Conservation (phyloP, 345 rosid genomes). For the Acer negundo region DNA sequence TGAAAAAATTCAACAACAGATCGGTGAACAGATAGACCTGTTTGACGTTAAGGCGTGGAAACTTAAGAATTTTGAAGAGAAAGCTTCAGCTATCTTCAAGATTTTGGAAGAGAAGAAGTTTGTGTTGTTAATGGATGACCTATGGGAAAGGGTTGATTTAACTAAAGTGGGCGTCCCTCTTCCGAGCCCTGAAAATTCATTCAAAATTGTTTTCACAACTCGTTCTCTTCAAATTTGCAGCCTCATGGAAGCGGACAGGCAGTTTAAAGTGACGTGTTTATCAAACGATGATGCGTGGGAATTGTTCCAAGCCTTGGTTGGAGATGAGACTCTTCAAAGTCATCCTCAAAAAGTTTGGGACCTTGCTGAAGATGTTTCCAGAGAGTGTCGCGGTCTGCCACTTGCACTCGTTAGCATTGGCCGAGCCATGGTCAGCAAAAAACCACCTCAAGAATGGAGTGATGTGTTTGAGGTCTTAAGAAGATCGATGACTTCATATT, state of each 20-base stretch:
- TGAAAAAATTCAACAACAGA: background rate
- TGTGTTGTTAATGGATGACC: slow-evolving; percentile 17
- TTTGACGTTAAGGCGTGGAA: background rate
- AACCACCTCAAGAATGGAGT: slow-evolving; percentile 14
- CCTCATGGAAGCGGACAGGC: slow-evolving; percentile 26
- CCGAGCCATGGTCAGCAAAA: slow-evolving; percentile 19
- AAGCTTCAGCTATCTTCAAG: too few relatives aligned
- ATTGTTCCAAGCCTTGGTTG: slow-evolving; percentile 23
- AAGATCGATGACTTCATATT: background rate
- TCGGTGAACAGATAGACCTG: background rate
- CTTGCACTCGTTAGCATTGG: slow-evolving; percentile 21
- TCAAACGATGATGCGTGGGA: background rate
- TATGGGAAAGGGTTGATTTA: background rate
- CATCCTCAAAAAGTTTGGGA: too few relatives aligned
- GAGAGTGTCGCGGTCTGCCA: slow-evolving; percentile 19
- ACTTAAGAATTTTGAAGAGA: too few relatives aligned
- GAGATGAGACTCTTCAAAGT: slow-evolving; percentile 11
- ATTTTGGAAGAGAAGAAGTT: slow-evolving; percentile 18
- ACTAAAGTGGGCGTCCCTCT: slow-evolving; percentile 23
- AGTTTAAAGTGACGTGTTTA: slow-evolving; percentile 17
- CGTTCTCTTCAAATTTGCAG: slow-evolving; percentile 28
- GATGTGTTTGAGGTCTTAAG: background rate
- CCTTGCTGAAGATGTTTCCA: background rate
- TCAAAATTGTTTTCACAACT: slow-evolving; percentile 31
- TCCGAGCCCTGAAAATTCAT: background rate